These are phyloP conservation scores for Chlamydomonas sp. DNA, from an alignment of 139 green algal species.

Conservation along the genomic window DNA sequence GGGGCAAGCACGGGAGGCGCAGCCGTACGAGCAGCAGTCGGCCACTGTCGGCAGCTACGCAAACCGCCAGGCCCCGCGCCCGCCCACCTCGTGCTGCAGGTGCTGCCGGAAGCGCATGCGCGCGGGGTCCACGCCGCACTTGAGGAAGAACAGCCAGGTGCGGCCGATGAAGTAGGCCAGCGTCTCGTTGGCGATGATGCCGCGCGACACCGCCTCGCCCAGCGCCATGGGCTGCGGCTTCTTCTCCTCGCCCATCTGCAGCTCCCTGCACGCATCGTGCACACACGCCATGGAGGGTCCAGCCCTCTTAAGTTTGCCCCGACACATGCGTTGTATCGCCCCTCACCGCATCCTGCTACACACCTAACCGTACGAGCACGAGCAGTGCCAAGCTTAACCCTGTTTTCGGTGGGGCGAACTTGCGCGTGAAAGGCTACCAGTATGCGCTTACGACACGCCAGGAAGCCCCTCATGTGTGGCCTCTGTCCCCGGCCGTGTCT, in stretches of 20 bases:
- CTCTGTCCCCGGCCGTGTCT: not conserved
- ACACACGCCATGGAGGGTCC: not conserved
- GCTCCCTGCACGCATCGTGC: conserved; percentile 44
- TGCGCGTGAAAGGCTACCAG: too few relatives aligned
- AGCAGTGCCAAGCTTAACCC: too few relatives aligned
- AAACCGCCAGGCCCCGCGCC: not conserved
- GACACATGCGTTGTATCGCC: not conserved
- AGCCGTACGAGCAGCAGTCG: too few relatives aligned
- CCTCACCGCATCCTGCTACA: not conserved
- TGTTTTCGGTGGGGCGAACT: too few relatives aligned
- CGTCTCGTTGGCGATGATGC: conserved; percentile 98
- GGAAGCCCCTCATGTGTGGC: too few relatives aligned
- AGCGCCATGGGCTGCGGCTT: conserved; percentile 80
- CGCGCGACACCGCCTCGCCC: conserved; percentile 68
- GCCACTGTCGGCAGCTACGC: too few relatives aligned
- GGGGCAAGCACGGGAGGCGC: too few relatives aligned
- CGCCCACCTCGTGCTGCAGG: conserved; percentile 93
- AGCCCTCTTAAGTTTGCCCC: not conserved
- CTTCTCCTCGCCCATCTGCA: conserved; percentile 92
- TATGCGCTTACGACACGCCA: too few relatives aligned
- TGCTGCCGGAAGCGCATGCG: conserved; percentile 97
- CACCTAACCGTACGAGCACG: not conserved
- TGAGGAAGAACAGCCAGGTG: conserved; percentile 94
- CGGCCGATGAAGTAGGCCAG: conserved; percentile 99
- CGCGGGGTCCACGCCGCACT: conserved; percentile 79